These are phyloP conservation scores for Agarophyton chilense DNA, from an alignment of 23 red algal genomes.

Conservation along the genomic window DNA sequence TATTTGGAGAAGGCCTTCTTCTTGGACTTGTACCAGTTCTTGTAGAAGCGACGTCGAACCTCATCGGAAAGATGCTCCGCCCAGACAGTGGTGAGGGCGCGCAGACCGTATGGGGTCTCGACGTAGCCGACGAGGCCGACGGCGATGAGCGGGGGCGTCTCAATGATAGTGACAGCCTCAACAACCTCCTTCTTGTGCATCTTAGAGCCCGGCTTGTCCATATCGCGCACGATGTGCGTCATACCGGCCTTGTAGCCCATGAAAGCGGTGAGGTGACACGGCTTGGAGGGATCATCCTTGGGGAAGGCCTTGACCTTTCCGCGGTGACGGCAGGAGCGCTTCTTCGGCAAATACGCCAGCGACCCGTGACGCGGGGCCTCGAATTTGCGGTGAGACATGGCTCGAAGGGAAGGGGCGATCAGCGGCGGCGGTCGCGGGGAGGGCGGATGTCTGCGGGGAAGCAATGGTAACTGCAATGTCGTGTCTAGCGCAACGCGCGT, in stretches of 20 bases:
- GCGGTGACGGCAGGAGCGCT: slow-evolving; percentile 79
- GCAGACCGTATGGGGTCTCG: slow-evolving; percentile 97
- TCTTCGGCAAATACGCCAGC: slow-evolving; percentile 90
- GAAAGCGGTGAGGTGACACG: slow-evolving; percentile 93
- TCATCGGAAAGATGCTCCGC: slow-evolving; percentile 99
- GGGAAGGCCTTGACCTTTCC: slow-evolving; percentile 97
- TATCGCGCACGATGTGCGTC: slow-evolving; percentile 97
- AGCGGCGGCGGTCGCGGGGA: background rate
- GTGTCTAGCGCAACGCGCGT: too few relatives aligned
- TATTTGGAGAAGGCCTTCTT: slow-evolving; percentile 99
- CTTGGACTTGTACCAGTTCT: slow-evolving; percentile 99
- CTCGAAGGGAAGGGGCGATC: too few relatives aligned
- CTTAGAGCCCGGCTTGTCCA: slow-evolving; percentile 98
- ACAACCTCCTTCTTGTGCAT: slow-evolving; percentile 98
- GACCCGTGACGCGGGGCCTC: slow-evolving; percentile 96
- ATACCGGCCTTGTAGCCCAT: slow-evolving; percentile 96
- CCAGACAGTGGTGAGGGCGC: slow-evolving; percentile 93
- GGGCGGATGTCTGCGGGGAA: background rate
- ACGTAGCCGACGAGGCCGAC: slow-evolving; percentile 96
- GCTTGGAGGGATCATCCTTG: slow-evolving; percentile 94
- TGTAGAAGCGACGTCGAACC: slow-evolving; percentile 95
- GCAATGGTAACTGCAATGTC: too few relatives aligned
- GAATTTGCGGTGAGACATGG: slow-evolving; percentile 99
- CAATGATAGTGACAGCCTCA: slow-evolving; percentile 92
- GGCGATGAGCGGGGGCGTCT: slow-evolving; percentile 92